Evolutionary conservation across 495 filamentous ascomycete genomes (phyloP).

Genomic region (Podospora fimiseda): DNA sequence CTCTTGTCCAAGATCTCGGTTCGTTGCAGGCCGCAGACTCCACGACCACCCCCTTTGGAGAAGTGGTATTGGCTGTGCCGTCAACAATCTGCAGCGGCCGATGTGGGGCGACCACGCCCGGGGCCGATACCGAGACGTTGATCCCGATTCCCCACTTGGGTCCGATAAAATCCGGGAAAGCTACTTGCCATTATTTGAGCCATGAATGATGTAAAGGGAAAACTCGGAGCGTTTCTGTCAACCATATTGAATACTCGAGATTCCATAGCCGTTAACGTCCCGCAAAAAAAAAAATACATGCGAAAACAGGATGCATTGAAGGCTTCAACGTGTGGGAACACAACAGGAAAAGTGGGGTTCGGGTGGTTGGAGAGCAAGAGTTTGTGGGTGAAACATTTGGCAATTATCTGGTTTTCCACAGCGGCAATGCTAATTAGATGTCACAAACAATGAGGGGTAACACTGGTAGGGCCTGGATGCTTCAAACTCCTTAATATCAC

Average conservation of each 20-base stretch:
- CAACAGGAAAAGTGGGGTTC: not conserved
- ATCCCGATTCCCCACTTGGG: not conserved
- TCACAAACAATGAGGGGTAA: no score
- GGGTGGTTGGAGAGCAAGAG: not conserved
- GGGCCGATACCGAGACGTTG: constrained; percentile 9
- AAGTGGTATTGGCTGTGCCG: constrained; percentile 4
- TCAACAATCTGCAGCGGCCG: not conserved
- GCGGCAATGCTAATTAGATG: no score
- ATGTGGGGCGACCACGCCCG: constrained; percentile 10
- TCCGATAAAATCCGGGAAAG: no score
- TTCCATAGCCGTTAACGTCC: no score
- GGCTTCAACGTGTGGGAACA: not conserved
- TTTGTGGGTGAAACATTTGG: constrained; percentile 1
- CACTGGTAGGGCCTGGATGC: no score
- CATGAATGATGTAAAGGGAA: no score
- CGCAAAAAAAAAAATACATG: no score
- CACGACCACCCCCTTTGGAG: not conserved
- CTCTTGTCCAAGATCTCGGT: not conserved
- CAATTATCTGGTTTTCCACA: not conserved
- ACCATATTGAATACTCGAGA: no score
- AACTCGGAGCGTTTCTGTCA: no score
- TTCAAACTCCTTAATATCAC: no score
- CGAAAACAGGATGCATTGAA: no score
- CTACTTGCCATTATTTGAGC: no score
- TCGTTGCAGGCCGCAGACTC: not conserved